Percentiles rank a stretch among this genome's conserved stretches.
Conservation (phyloP, 2,329 filamentous ascomycete genomes). For the Amphichorda felina region DNA sequence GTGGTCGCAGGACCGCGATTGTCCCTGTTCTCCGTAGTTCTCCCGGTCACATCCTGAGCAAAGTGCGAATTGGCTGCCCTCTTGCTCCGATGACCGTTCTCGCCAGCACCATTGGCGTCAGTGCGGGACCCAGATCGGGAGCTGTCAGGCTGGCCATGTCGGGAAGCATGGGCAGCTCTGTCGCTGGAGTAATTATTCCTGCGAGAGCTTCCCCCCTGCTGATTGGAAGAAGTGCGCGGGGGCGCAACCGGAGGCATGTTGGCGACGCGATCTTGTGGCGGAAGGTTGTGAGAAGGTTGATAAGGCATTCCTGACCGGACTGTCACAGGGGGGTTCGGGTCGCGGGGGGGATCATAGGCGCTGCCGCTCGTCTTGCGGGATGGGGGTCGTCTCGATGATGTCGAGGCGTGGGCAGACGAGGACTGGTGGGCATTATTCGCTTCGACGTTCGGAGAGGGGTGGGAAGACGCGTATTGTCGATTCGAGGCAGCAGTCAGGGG, state of each 20-base stretch:
- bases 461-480: constrained; percentile 39
- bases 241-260: constrained; percentile 62
- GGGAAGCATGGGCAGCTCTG: constrained; percentile 28
- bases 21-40: constrained; percentile 26
- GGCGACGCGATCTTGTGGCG: constrained; percentile 38
- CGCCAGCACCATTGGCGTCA: constrained; percentile 14
- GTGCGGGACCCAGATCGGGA: constrained; percentile 20
- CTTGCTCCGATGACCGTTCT: constrained; percentile 16
- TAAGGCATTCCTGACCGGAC: not conserved
- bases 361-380: constrained; percentile 41
- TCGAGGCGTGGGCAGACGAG: constrained; percentile 28
- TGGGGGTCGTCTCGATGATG: constrained; percentile 38
- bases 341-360: constrained; percentile 16
- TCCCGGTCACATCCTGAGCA: constrained; percentile 24
- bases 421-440: constrained; percentile 42
- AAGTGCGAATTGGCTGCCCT: constrained; percentile 12
- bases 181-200: constrained; percentile 33
- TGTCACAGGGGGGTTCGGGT: constrained; percentile 22
- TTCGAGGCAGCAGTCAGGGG: constrained; percentile 35
- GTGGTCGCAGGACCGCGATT: constrained; percentile 21
- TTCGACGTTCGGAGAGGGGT: constrained; percentile 41
- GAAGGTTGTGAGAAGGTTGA: constrained; percentile 12
- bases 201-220: constrained; percentile 28
- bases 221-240: constrained; percentile 69
- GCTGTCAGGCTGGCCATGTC: constrained; percentile 23